phyloP scores from a whole-genome alignment of 306 rosid species.

The Astragalus glycyphyllos region DNA sequence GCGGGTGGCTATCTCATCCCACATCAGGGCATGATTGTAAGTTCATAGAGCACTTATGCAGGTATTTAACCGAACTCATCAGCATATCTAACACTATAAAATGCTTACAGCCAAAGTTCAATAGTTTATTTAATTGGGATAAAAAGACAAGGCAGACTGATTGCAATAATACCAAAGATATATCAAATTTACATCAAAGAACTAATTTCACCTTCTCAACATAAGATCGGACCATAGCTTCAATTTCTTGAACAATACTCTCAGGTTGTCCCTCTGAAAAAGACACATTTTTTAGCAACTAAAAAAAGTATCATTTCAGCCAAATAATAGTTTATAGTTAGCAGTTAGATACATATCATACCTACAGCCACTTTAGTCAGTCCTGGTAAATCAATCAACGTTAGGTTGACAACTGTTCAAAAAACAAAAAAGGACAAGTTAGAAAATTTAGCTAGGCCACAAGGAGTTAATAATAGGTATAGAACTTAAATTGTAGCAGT shows the following conservation, averaged over 20 bases:
- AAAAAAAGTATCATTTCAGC: constrained; percentile 10
- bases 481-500: not conserved
- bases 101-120: constrained; percentile 27
- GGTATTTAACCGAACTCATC: not conserved
- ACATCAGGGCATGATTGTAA: not conserved
- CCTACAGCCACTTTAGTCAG: constrained; percentile 97
- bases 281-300: constrained; percentile 16
- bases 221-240: constrained; percentile 81
- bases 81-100: constrained; percentile 9
- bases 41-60: constrained; percentile 2
- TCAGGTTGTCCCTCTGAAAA: constrained; percentile 95
- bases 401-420: constrained; percentile 92
- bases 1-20: not conserved
- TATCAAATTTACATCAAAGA: not conserved
- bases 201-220: constrained; percentile 74
- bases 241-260: constrained; percentile 89
- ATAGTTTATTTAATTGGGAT: constrained; percentile 10
- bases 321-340: constrained; percentile 9
- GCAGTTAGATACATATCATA: constrained; percentile 48
- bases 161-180: not conserved
- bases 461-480: constrained; percentile 13
- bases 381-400: constrained; percentile 94
- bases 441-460: constrained; percentile 10
- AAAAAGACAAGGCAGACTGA: constrained; percentile 13
- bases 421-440: constrained; percentile 23